Evolutionary conservation across 2,329 filamentous ascomycete genomes (phyloP).

Genomic region (Falciphora oryzae): DNA sequence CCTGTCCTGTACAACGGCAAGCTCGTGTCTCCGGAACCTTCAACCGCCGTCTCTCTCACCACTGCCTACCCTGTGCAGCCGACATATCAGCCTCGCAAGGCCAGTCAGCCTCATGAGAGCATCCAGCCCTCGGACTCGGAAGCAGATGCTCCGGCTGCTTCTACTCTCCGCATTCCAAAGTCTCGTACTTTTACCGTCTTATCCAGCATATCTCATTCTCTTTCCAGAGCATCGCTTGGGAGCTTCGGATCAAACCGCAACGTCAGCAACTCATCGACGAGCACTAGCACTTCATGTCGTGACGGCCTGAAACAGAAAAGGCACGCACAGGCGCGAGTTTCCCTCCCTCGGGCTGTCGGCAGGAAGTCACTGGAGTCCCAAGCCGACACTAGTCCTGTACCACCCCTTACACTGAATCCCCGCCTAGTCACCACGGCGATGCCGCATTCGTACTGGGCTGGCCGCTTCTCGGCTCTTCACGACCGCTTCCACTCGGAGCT

Average conservation of each 20-base stretch:
- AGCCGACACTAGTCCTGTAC: background rate
- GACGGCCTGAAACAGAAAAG: background rate
- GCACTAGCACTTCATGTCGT: slow-evolving; percentile 2
- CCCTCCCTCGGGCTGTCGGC: slow-evolving; percentile 1
- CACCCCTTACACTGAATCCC: slow-evolving; percentile 14
- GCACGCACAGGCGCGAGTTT: background rate
- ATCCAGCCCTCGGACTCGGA: background rate
- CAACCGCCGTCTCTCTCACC: slow-evolving; percentile 3
- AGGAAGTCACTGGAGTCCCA: slow-evolving; percentile 2
- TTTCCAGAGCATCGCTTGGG: slow-evolving; percentile 10
- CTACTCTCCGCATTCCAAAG: slow-evolving; percentile 2
- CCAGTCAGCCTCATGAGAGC: background rate
- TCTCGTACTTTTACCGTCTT: slow-evolving; percentile 12
- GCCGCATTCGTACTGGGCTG: slow-evolving; percentile 50
- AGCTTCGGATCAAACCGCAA: slow-evolving; percentile 11
- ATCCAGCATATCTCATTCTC: slow-evolving; percentile 10
- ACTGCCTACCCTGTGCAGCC: slow-evolving; percentile 11
- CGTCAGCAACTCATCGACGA: slow-evolving; percentile 9
- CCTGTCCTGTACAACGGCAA: slow-evolving; percentile 9
- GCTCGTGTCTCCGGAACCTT: slow-evolving; percentile 5
- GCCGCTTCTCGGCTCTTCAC: slow-evolving; percentile 49
- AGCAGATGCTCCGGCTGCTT: background rate
- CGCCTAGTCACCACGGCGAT: slow-evolving; percentile 32
- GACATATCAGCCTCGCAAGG: slow-evolving; percentile 1
- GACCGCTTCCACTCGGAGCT: slow-evolving; percentile 42